Evolutionary conservation across 345 rosid species (phyloP).

Genomic region (Syzygium aromaticum): DNA sequence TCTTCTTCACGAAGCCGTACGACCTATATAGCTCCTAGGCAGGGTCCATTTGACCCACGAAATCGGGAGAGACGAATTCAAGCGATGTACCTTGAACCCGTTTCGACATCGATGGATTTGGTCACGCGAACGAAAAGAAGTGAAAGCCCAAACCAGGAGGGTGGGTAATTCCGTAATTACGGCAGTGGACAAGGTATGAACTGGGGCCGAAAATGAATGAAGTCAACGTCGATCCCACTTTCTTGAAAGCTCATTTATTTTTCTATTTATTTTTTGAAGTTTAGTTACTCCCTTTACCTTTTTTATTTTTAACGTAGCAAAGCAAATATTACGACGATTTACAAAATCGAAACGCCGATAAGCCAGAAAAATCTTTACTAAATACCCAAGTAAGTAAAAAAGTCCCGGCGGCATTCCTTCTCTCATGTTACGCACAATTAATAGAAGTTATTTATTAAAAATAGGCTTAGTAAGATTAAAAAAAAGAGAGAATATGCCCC

Average conservation of each 20-base stretch:
- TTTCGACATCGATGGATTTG: background rate
- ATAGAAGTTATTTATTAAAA: background rate
- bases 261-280: background rate
- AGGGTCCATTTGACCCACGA: background rate
- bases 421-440: background rate
- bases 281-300: background rate
- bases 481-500: background rate
- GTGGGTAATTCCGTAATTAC: background rate
- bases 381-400: no score
- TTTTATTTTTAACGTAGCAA: no score
- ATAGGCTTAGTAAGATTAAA: background rate
- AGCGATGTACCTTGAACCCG: no score
- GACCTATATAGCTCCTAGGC: background rate
- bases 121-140: background rate
- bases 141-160: background rate
- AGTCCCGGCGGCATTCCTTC: background rate
- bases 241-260: background rate
- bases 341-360: background rate
- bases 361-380: background rate
- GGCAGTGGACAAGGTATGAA: background rate
- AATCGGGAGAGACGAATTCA: background rate
- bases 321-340: background rate
- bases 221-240: background rate
- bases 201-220: background rate
- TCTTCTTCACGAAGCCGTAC: background rate